A percentile compares a stretch with the other conserved stretches of the same genome.
Conservation (phyloP, 768 basidiomycete genomes). For the Boletus rubescentipes region DNA sequence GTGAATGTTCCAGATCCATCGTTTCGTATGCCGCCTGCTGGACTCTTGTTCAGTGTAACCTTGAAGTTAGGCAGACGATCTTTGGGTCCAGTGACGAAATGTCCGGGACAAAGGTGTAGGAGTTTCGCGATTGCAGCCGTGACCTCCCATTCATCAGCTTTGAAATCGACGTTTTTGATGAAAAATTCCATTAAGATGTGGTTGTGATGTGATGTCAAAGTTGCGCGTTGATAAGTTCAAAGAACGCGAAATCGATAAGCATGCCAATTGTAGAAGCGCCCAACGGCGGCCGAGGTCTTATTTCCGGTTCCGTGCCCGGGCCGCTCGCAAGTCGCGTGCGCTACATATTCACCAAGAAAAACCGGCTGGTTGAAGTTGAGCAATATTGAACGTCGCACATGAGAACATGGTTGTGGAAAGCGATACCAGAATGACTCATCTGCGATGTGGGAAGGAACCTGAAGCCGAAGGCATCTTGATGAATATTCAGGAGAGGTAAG, state of each 20-base stretch:
- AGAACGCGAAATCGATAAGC: not conserved
- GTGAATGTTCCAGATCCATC: slow-evolving; percentile 47
- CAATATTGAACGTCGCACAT: not conserved
- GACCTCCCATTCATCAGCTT: slow-evolving; percentile 53
- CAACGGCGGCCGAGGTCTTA: not conserved
- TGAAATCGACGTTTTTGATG: slow-evolving; percentile 32
- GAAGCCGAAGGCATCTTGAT: not conserved
- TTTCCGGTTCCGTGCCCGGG: not conserved
- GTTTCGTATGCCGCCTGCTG: slow-evolving; percentile 54
- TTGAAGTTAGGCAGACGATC: slow-evolving; percentile 54
- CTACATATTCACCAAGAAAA: not conserved
- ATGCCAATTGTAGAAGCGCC: not conserved
- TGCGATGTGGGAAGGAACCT: not conserved
- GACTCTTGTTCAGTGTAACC: slow-evolving; percentile 51
- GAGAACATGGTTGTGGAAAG: not conserved
- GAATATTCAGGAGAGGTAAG: not conserved
- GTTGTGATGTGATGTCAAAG: not conserved
- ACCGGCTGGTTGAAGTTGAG: too few species aligned
- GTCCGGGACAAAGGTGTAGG: slow-evolving; percentile 45
- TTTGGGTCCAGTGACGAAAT: slow-evolving; percentile 23
- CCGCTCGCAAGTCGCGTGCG: not conserved
- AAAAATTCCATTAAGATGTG: slow-evolving; percentile 38
- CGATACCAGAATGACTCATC: not conserved
- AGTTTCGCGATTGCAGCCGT: slow-evolving; percentile 52
- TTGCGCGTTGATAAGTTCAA: not conserved